These are phyloP conservation scores for Diaporthe sp. DNA, from an alignment of 2,329 filamentous ascomycete genomes.

Conservation along the genomic window DNA sequence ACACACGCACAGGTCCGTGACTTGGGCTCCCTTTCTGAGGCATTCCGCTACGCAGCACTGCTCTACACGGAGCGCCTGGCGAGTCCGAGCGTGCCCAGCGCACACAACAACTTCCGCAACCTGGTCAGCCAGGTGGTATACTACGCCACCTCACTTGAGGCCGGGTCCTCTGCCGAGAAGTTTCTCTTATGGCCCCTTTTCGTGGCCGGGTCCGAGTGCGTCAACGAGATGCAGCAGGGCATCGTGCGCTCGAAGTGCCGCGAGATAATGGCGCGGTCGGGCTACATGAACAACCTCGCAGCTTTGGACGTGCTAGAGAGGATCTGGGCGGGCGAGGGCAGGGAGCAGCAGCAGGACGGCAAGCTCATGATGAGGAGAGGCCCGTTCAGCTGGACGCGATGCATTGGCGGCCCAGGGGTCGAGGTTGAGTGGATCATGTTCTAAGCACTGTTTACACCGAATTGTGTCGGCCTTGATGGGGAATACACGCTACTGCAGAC, in stretches of 20 bases:
- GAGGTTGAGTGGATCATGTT: conserved; percentile 79
- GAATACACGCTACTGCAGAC: conserved; percentile 4
- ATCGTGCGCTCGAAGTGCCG: conserved; percentile 85
- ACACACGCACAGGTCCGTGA: conserved; percentile 77
- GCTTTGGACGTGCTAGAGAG: conserved; percentile 88
- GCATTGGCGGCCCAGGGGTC: conserved; percentile 67
- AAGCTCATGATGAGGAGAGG: conserved; percentile 57
- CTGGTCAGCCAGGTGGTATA: conserved; percentile 86
- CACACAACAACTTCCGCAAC: conserved; percentile 83
- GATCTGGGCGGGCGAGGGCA: conserved; percentile 77
- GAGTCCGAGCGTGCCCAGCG: conserved; percentile 79
- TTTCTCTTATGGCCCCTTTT: conserved; percentile 96
- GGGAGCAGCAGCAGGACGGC: conserved; percentile 53
- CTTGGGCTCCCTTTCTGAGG: conserved; percentile 86
- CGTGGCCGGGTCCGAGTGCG: conserved; percentile 89
- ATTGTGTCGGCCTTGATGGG: neutral
- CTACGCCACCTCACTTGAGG: conserved; percentile 84
- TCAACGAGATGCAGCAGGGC: conserved; percentile 82
- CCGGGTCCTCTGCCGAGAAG: conserved; percentile 81
- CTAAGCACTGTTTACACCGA: conserved; percentile 51
- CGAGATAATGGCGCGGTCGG: conserved; percentile 89
- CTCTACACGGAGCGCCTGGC: conserved; percentile 92
- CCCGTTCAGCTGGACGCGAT: conserved; percentile 71
- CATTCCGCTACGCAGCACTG: conserved; percentile 89
- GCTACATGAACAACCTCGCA: conserved; percentile 93